Evolutionary conservation across 352 stramenopile genomes (phyloP).

Genomic region (Phytophthora fragariae): DNA sequence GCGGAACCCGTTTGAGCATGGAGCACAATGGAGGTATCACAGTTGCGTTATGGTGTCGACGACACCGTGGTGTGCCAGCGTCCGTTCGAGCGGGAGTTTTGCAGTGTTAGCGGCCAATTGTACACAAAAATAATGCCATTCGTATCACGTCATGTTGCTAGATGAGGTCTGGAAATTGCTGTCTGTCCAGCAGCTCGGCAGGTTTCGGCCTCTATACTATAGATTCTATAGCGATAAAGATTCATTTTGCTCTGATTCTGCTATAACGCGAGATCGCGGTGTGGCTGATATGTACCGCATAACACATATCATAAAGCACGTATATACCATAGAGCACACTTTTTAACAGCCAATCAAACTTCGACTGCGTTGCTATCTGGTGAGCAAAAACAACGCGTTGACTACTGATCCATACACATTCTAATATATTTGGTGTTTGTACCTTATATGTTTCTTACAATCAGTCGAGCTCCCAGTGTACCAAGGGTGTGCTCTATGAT

Average conservation of each 20-base stretch:
- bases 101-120: not conserved
- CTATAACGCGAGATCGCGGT: conserved; percentile 2
- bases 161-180: conserved; percentile 18
- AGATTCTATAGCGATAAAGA: not conserved
- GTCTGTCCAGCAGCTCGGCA: conserved; percentile 15
- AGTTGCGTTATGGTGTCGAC: not conserved
- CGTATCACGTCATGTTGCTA: conserved; percentile 20
- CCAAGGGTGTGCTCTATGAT: too few species aligned
- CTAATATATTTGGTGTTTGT: too few species aligned
- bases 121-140: not conserved
- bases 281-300: conserved; percentile 11
- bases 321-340: too few species aligned
- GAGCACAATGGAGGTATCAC: not conserved
- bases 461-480: too few species aligned
- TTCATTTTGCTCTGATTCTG: conserved; percentile 16
- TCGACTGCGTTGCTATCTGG: too few species aligned
- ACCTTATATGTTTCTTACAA: too few species aligned
- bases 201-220: not conserved
- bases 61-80: not conserved
- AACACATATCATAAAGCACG: too few species aligned
- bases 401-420: too few species aligned
- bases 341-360: too few species aligned
- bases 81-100: conserved; percentile 4
- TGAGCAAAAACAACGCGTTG: too few species aligned
- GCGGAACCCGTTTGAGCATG: conserved; percentile 9